These are phyloP conservation scores for Neonothopanus nambi DNA, from an alignment of 1,284 basidiomycete genomes.

Conservation along the genomic window DNA sequence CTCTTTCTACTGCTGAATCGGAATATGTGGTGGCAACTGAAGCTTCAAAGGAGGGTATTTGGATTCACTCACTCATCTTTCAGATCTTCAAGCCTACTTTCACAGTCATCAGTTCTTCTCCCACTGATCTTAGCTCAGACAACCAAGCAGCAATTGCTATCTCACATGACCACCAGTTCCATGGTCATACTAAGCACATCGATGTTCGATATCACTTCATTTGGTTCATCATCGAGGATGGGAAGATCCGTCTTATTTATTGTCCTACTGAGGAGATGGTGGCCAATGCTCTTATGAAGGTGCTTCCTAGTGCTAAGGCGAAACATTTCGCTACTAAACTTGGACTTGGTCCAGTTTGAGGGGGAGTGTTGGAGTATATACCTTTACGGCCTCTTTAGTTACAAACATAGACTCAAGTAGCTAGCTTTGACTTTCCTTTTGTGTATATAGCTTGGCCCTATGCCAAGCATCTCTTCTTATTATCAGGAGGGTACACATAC, in stretches of 20 bases:
- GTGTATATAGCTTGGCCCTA: too few relatives aligned
- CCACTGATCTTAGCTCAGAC: conserved; percentile 22
- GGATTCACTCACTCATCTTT: not conserved
- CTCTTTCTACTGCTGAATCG: not conserved
- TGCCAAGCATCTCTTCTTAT: too few relatives aligned
- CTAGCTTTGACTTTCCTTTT: too few relatives aligned
- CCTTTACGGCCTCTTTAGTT: too few relatives aligned
- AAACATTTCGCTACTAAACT: conserved; percentile 8
- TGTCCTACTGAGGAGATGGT: conserved; percentile 21
- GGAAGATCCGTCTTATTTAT: conserved; percentile 21
- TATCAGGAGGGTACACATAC: too few relatives aligned
- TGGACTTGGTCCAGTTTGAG: conserved; percentile 21
- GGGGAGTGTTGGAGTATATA: conserved; percentile 21
- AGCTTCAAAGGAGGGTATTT: conserved; percentile 3
- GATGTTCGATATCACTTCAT: conserved; percentile 34
- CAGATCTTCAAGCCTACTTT: conserved; percentile 1
- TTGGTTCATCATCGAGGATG: conserved; percentile 29
- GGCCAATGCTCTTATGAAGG: conserved; percentile 26
- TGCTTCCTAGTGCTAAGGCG: conserved; percentile 22
- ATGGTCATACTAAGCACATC: conserved; percentile 39
- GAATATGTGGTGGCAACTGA: conserved; percentile 1
- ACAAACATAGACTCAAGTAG: too few relatives aligned
- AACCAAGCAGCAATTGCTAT: conserved; percentile 31
- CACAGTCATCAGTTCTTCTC: not conserved
- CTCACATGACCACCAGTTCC: conserved; percentile 25